phyloP scores from a whole-genome alignment of 805 yeast genomes.

The Ogataea pini region DNA sequence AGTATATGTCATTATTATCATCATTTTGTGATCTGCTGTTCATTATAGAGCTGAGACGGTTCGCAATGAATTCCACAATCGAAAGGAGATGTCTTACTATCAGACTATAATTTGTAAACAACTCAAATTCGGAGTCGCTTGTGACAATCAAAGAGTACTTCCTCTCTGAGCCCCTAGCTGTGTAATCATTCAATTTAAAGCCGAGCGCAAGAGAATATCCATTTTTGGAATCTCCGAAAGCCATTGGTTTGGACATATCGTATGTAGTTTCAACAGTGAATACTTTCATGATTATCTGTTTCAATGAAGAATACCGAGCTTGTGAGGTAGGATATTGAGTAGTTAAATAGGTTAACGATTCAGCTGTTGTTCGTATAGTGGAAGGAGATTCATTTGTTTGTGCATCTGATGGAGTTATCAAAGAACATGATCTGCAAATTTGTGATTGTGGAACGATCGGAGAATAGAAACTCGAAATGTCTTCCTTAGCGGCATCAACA shows the following conservation, averaged over 20 bases:
- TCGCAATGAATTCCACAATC: slow-evolving; percentile 43
- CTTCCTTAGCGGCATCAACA: slow-evolving; percentile 21
- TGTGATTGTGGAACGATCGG: slow-evolving; percentile 38
- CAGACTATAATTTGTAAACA: slow-evolving; percentile 57
- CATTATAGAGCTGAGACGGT: slow-evolving; percentile 21
- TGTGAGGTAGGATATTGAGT: slow-evolving; percentile 63
- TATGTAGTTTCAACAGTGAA: slow-evolving; percentile 66
- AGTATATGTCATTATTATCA: slow-evolving; percentile 50
- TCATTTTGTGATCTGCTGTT: slow-evolving; percentile 26
- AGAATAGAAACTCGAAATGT: slow-evolving; percentile 38
- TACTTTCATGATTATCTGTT: slow-evolving; percentile 61
- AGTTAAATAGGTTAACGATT: slow-evolving; percentile 41
- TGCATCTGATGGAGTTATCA: slow-evolving; percentile 46
- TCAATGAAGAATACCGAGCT: slow-evolving; percentile 51
- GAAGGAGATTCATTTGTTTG: slow-evolving; percentile 14
- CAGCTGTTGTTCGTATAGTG: slow-evolving; percentile 34
- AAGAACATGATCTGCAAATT: slow-evolving; percentile 59
- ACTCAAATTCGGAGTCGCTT: slow-evolving; percentile 51
- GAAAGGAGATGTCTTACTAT: slow-evolving; percentile 42
- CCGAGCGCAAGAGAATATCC: slow-evolving; percentile 62
- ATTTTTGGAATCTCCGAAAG: slow-evolving; percentile 59
- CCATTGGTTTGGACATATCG: slow-evolving; percentile 60
- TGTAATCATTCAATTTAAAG: slow-evolving; percentile 61
- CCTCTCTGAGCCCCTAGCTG: slow-evolving; percentile 75
- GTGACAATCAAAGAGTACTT: slow-evolving; percentile 62